These are phyloP conservation scores for Dinochytrium kinnereticum DNA, from an alignment of 371 early-diverging fungal species.

Conservation along the genomic window DNA sequence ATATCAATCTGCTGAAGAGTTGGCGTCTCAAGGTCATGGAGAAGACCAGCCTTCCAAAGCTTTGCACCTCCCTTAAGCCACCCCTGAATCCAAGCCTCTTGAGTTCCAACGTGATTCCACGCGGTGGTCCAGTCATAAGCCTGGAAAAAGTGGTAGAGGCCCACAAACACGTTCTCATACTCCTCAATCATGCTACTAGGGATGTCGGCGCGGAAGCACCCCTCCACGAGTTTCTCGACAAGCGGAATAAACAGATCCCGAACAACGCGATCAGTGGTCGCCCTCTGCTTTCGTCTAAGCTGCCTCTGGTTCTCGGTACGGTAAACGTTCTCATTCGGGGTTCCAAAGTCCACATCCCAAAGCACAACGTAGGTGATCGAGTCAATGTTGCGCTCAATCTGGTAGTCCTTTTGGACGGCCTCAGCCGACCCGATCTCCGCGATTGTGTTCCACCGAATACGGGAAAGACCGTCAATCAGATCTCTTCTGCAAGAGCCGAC, in stretches of 20 bases:
- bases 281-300: constrained; percentile 18
- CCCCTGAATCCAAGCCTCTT: constrained; percentile 38
- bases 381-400: constrained; percentile 45
- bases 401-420: constrained; percentile 47
- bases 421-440: constrained; percentile 44
- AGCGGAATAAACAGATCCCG: constrained; percentile 35
- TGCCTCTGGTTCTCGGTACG: constrained; percentile 22
- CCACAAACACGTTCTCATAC: constrained; percentile 39
- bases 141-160: constrained; percentile 38
- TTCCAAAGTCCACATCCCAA: constrained; percentile 50
- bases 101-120: constrained; percentile 44
- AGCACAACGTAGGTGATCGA: constrained; percentile 43
- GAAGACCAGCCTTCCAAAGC: constrained; percentile 15
- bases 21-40: constrained; percentile 33
- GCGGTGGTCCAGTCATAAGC: constrained; percentile 40
- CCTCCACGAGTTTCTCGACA: constrained; percentile 34
- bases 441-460: constrained; percentile 46
- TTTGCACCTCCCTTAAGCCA: constrained; percentile 26
- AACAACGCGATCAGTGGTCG: constrained; percentile 36
- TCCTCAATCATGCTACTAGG: constrained; percentile 19
- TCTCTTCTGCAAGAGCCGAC: constrained; percentile 49
- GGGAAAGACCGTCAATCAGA: constrained; percentile 36
- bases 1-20: constrained; percentile 44
- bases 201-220: constrained; percentile 26
- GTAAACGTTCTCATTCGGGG: constrained; percentile 45